These are phyloP conservation scores for Periconia sp. DNA, from an alignment of 2,329 filamentous ascomycete species.

Conservation along the genomic window DNA sequence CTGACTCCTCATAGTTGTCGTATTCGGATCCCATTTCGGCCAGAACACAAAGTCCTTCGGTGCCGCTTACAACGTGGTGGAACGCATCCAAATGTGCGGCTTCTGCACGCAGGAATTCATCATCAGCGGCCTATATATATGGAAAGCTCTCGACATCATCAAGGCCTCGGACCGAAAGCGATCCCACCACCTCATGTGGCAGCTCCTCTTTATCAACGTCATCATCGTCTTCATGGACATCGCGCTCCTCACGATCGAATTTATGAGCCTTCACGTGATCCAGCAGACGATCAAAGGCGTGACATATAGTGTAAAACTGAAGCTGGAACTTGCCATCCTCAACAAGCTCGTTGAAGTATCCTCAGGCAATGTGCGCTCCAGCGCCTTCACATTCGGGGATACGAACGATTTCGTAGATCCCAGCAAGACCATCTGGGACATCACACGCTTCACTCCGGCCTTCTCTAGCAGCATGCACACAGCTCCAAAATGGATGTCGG, in stretches of 20 bases:
- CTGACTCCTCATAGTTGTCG: constrained; percentile 50
- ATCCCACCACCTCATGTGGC: constrained; percentile 38
- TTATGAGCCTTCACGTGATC: constrained; percentile 37
- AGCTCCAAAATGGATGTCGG: constrained; percentile 24
- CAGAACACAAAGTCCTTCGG: constrained; percentile 38
- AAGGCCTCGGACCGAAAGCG: constrained; percentile 35
- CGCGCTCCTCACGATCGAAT: constrained; percentile 42
- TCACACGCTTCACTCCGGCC: constrained; percentile 21
- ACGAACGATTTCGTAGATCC: constrained; percentile 26
- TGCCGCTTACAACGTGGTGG: constrained; percentile 41
- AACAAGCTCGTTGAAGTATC: constrained; percentile 45
- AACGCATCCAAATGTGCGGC: constrained; percentile 48
- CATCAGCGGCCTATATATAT: constrained; percentile 54
- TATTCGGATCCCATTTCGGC: constrained; percentile 59
- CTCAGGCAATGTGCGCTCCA: constrained; percentile 8
- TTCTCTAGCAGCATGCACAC: constrained; percentile 20
- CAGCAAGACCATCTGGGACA: constrained; percentile 24
- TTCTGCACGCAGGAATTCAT: constrained; percentile 45
- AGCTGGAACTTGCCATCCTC: constrained; percentile 61
- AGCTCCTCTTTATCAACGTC: constrained; percentile 46
- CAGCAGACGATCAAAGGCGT: constrained; percentile 47
- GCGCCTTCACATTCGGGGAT: constrained; percentile 14
- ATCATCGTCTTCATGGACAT: constrained; percentile 47
- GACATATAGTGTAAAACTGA: constrained; percentile 52
- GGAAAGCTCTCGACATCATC: constrained; percentile 52